Evolutionary conservation across 148 eudicot species (phyloP), one percentile per base, ranked within the genome.

Genomic region (Spergularia marina): DNA sequence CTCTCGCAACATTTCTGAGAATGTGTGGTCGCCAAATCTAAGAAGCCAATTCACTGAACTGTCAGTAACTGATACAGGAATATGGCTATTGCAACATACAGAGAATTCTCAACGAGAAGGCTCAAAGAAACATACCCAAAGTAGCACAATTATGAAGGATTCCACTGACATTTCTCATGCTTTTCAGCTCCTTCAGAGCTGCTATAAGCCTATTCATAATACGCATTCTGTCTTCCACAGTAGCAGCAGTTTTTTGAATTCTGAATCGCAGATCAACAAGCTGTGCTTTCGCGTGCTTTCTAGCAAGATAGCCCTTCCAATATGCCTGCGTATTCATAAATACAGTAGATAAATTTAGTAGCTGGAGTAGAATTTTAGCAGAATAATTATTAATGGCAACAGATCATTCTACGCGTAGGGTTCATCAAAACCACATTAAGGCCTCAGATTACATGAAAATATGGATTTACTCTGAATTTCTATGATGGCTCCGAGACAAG

Each of bases 1-100:
- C 85, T 87, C 83, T 92, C 97, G 66, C 98, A 94, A 76, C 97
- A 94, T 77, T 82, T 94, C 72, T 87, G 88, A 65, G 98, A 94
- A 79, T 86, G 90, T 80, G 83, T 78, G 59, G 98, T 94, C 34
- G 97, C 96, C 87, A 82, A 73, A 75, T 94, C 98, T 94, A 82
- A 18, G 59, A 36, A 49, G 36, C 18, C 52, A 65, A 25, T 16
- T 30, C 58, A 70, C 47, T 15, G 15, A 21, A 75, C 10, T 55
- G 74, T 59, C 62, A 21, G 9, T 61, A 36, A 21, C 25, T 69
- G 13, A 6, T 39, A 41, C 51, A 40, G 18, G 61, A 10, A 6
- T 36, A 41, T 39, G 40, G 25, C 55, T 16, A 54, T 53, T 51
- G 21, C 14, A 73, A n/a, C 41, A 58, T 14, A 61, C 13, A 47